Evolutionary conservation across 345 rosid species (phyloP).

Genomic region (Eucalyptus leucophloia): DNA sequence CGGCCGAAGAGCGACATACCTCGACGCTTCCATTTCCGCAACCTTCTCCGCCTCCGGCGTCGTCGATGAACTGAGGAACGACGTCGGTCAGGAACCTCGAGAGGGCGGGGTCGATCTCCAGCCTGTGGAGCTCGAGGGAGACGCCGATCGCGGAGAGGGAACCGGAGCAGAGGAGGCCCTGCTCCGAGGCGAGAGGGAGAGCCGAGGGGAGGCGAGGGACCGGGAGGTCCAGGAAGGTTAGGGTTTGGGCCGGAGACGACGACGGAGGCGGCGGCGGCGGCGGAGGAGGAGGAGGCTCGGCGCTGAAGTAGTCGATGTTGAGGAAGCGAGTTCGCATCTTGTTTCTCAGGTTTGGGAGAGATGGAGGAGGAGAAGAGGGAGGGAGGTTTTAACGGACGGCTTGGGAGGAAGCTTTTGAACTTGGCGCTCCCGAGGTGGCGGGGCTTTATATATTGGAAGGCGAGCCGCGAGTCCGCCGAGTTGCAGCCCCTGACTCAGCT

Average conservation of each 20-base stretch:
- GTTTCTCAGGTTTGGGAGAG: background rate
- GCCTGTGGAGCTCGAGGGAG: slow-evolving; percentile 11
- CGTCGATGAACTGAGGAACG: slow-evolving; percentile 32
- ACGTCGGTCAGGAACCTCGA: slow-evolving; percentile 41
- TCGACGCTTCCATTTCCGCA: background rate
- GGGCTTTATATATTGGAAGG: background rate
- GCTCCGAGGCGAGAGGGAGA: background rate
- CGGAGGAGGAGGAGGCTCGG: background rate
- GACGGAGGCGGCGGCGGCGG: background rate
- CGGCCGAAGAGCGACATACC: background rate
- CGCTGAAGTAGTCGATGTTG: slow-evolving; percentile 35
- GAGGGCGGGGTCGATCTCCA: slow-evolving; percentile 40
- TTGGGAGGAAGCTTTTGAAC: background rate
- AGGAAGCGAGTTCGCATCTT: slow-evolving; percentile 76
- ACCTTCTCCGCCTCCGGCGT: slow-evolving; percentile 4
- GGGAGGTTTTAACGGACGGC: background rate
- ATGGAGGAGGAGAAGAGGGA: background rate
- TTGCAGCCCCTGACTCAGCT: background rate
- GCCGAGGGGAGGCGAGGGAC: slow-evolving; percentile 25
- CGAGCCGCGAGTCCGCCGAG: background rate
- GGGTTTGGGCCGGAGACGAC: slow-evolving; percentile 23
- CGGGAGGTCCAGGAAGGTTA: slow-evolving; percentile 53
- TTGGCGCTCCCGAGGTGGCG: background rate
- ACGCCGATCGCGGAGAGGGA: background rate
- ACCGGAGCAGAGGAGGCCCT: slow-evolving; percentile 13